Base-by-base conservation (phyloP, 1,284 basidiomycete species). In the Exobasidium rhododendri region DNA sequence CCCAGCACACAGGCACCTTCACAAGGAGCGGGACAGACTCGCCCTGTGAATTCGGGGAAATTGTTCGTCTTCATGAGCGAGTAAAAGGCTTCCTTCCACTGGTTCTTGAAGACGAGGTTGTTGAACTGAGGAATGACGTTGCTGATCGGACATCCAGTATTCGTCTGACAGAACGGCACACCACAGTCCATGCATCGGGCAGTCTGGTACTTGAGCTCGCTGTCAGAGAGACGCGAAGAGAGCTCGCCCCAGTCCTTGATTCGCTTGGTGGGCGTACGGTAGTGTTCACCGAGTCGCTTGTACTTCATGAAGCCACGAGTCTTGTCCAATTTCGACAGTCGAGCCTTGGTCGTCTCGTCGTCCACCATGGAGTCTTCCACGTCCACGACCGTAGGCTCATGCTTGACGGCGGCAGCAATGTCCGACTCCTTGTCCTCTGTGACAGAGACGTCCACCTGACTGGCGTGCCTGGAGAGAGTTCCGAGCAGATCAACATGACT, bases 91-190 rank as follows among this genome's bases (percentile, higher is more conserved):
- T 76, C 75, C 62, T 70, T 61, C 75, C 75, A 78, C 61, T 74
- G 71, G 17, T 72, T 70, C 67, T 77, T 78, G 73, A 78, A 78
- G 56, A 78, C 75, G 49, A 78, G 68, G 61, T 78, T 75, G 66
- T 78, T 78, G 73, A 74, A 77, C 64, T 74, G 73, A 61, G 75
- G 75, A 49, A 77, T 77, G 44, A 77, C 74, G 69, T 77, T 77
- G 56, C 67, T 68, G 63, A 77, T 75, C 45, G 75, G 75, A 69
- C 75, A 77, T 55, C 75, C 75, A 31, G 69, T 77, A 68, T 75
- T 72, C 40, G 62, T 71, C 69, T 77, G 75, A 65, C 75, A 77
- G 69, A 77, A 77, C 29, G 75, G 75, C 61, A 77, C 74, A 71
- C 75, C 75, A 60, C 75, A 77, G 66, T 77, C 75, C 75, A 77